Evolutionary conservation across 805 yeast species (phyloP).

Genomic region (Saturnispora silvae): DNA sequence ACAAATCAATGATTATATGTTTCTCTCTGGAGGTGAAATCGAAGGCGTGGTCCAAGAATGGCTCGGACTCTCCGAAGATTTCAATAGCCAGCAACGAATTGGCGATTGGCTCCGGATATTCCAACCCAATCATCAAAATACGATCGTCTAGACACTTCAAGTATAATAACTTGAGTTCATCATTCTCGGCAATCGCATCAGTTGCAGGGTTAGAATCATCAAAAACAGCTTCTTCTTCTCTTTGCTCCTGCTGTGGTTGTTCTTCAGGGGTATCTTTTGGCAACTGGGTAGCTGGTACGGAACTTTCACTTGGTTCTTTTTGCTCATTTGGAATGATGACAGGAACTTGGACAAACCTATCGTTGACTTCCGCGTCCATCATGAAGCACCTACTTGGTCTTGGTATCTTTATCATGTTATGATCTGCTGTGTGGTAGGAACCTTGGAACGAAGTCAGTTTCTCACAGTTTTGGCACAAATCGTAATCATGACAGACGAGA

Average conservation of each 20-base stretch:
- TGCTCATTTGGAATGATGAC: too few species aligned
- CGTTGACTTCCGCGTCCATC: too few species aligned
- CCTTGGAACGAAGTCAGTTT: conserved; percentile 11
- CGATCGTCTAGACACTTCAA: neutral
- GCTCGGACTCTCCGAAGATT: conserved; percentile 1
- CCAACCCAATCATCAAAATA: conserved; percentile 2
- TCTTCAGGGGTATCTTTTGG: too few species aligned
- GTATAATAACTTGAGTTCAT: conserved; percentile 1
- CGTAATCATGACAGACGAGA: conserved; percentile 41
- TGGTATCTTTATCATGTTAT: conserved; percentile 21
- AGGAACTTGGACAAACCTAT: too few species aligned
- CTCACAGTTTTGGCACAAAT: conserved; percentile 39
- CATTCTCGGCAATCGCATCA: too few species aligned
- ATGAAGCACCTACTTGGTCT: too few species aligned
- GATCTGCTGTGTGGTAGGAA: conserved; percentile 15
- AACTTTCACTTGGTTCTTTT: too few species aligned
- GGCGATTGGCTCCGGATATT: neutral
- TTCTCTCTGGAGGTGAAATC: conserved; percentile 2
- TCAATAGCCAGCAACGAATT: conserved; percentile 1
- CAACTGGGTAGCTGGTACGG: too few species aligned
- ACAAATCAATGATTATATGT: conserved; percentile 3
- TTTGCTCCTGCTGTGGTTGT: too few species aligned
- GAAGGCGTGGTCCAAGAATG: conserved; percentile 1
- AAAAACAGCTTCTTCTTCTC: too few species aligned
- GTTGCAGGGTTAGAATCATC: too few species aligned